Evolutionary conservation across 805 yeast genomes (phyloP).

Genomic region (Ogataea nakhonphanomensis): DNA sequence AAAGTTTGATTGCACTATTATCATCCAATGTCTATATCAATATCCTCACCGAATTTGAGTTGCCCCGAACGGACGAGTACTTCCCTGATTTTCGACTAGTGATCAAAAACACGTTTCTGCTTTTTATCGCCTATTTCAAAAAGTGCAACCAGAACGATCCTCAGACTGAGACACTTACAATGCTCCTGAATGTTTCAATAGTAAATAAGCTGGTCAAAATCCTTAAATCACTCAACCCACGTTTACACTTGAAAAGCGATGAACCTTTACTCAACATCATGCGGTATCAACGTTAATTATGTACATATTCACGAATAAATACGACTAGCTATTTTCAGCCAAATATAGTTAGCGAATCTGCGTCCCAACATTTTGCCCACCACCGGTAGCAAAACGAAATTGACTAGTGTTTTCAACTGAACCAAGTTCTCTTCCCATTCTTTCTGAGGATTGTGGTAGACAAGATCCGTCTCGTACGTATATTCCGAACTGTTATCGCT

Average conservation of each 20-base stretch:
- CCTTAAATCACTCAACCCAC: constrained; percentile 24
- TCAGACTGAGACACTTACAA: constrained; percentile 17
- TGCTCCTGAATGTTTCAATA: constrained; percentile 29
- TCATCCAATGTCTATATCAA: constrained; percentile 30
- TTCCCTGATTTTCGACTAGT: constrained; percentile 30
- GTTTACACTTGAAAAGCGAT: constrained; percentile 16
- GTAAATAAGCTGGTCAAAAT: constrained; percentile 29
- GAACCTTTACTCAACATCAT: constrained; percentile 13
- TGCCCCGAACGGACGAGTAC: constrained; percentile 12
- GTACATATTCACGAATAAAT: constrained; percentile 8
- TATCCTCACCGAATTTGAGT: constrained; percentile 12
- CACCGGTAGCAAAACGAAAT: constrained; percentile 60
- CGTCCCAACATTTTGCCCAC: constrained; percentile 68
- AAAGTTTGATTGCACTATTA: constrained; percentile 11
- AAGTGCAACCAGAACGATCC: constrained; percentile 14
- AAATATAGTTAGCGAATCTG: constrained; percentile 42
- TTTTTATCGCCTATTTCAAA: constrained; percentile 25
- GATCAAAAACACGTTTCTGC: constrained; percentile 28
- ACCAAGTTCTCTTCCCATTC: constrained; percentile 71
- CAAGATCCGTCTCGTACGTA: constrained; percentile 31
- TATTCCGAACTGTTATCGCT: constrained; percentile 25
- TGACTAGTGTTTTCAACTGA: constrained; percentile 56
- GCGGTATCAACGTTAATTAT: constrained; percentile 11
- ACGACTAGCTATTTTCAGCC: constrained; percentile 30
- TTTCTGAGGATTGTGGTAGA: constrained; percentile 46